phyloP scores from a whole-genome alignment of 2,329 filamentous ascomycete genomes.

The Colletotrichum tabaci region DNA sequence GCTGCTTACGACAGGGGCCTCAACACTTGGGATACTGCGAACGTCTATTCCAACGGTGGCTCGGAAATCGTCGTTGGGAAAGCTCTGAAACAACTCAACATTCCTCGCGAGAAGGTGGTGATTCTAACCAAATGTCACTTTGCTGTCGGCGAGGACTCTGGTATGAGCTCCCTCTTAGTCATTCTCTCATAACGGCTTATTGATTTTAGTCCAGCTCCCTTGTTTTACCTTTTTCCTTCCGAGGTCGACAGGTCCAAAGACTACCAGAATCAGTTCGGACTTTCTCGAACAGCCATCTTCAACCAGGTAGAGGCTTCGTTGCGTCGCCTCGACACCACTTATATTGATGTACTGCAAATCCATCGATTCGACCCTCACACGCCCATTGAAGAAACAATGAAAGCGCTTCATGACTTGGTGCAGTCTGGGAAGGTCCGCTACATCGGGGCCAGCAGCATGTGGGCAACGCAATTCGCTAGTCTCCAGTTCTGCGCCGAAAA shows the following conservation, averaged over 20 bases:
- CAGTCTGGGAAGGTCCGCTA: constrained; percentile 70
- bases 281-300: constrained; percentile 76
- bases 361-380: constrained; percentile 68
- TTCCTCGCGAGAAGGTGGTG: constrained; percentile 70
- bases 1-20: constrained; percentile 74
- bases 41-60: constrained; percentile 64
- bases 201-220: not conserved
- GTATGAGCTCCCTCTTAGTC: constrained; percentile 43
- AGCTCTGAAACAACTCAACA: constrained; percentile 71
- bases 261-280: constrained; percentile 56
- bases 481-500: constrained; percentile 66
- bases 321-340: constrained; percentile 66
- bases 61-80: constrained; percentile 70
- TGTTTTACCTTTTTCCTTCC: constrained; percentile 43
- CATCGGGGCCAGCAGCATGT: constrained; percentile 64
- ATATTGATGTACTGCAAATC: constrained; percentile 74
- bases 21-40: constrained; percentile 72
- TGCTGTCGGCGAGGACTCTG: constrained; percentile 63
- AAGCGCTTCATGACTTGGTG: constrained; percentile 71
- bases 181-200: not conserved
- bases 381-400: constrained; percentile 73
- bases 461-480: constrained; percentile 62
- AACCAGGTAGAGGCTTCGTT: constrained; percentile 74
- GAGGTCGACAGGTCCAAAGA: constrained; percentile 45
- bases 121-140: constrained; percentile 70